Evolutionary conservation across 768 basidiomycete genomes (phyloP), one percentile per base, ranked within the genome.

Genomic region (Mycena filopes): DNA sequence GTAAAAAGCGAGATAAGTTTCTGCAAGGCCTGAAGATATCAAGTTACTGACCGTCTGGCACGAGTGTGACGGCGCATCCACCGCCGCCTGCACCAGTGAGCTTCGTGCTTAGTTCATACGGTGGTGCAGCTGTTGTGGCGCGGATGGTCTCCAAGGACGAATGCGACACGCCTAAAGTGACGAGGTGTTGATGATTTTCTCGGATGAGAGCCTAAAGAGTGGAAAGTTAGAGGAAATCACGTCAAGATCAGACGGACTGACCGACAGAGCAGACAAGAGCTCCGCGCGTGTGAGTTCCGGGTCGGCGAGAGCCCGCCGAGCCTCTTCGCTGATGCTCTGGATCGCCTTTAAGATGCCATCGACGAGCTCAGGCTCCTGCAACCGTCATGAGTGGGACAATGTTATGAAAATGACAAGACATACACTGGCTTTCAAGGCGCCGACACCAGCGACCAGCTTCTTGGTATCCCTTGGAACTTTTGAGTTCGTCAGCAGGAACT

Each of bases 81-180:
- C 98, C 98, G 42, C 98, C 98, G 31, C 98, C 98, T 10, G 98
- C 97, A 43, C 98, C 98, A 9, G 98, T 99, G 60, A 99, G 80
- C 81, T 98, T 98, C n/a, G 95, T 96, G 71, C 88, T 89, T 50
- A 99, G 81, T 12, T 80, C 79, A 78, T 90, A 92, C 10, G 89
- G 90, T 66, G 80, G 73, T 12, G 84, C 82, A 12, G 80, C 77
- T 0, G 95, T 94, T 69, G 85, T 89, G n/a, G 82, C 78, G 58
- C 89, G 87, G 69, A 98, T 95, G 23, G 83, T 79, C 77, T 99
- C 98, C 61, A 99, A 79, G 2, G 90, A 80, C 13, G 94, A 88
- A 76, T 99, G 98, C 3, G 96, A 98, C 33, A 99, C 98, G 15
- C 91, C 94, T 29, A 99, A 86, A 31, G 88, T 82, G 31, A 88